These are phyloP conservation scores for Raddia distichophylla DNA, from an alignment of 176 grass and related monocot species.

Conservation along the genomic window DNA sequence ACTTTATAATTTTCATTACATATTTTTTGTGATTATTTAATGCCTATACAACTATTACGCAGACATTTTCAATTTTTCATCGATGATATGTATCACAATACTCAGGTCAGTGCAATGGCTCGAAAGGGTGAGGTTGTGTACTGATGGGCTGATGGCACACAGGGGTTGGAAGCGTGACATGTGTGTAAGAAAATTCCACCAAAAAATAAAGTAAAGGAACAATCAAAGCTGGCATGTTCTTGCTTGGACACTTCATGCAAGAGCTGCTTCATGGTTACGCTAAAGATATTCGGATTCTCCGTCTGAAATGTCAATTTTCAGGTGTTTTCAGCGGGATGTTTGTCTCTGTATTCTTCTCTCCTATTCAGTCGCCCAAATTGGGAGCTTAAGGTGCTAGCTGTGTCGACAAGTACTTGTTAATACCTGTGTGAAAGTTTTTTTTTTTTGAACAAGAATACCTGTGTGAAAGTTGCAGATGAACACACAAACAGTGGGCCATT, in stretches of 20 bases:
- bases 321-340: background rate
- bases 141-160: too few species aligned
- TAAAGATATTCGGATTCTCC: background rate
- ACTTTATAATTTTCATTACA: too few species aligned
- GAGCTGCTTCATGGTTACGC: background rate
- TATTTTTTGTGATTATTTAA: too few species aligned
- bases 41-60: too few species aligned
- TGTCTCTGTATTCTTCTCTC: background rate
- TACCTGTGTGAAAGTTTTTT: background rate
- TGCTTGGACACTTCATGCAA: background rate
- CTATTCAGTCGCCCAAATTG: background rate
- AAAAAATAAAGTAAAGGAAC: too few species aligned
- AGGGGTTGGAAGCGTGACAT: too few species aligned
- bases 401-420: background rate
- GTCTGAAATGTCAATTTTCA: background rate
- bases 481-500: background rate
- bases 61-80: too few species aligned
- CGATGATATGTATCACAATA: too few species aligned
- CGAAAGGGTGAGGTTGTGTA: too few species aligned
- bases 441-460: too few species aligned
- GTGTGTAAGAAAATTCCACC: too few species aligned
- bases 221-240: background rate
- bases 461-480: background rate
- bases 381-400: background rate
- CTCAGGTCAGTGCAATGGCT: too few species aligned